Base-by-base conservation (phyloP, 805 yeast genomes). In the Blastobotrys americana region DNA sequence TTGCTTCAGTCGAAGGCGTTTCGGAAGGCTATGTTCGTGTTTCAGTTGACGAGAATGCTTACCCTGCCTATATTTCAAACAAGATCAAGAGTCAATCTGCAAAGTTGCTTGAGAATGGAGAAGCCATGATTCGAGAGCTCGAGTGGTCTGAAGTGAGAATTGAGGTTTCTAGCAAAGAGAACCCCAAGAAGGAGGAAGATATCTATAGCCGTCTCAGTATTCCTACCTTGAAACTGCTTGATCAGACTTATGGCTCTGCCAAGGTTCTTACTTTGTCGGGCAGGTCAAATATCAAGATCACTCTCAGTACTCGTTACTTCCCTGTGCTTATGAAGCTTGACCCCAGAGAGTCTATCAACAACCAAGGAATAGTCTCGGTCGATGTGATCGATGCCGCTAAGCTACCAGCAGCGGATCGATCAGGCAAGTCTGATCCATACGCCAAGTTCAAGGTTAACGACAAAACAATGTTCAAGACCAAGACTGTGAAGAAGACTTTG, bases 401-500 rank as follows among this genome's bases (percentile, higher is more conserved):
- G 42, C 71, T 93, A 47, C 77, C 82, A 34, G 74, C 96, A 10
- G 94, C 89, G n/a, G 99, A 93, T 65, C 70, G 84, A 23, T 82
- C 82, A 55, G 97, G 97, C 41, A 83, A 84, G 61, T 86, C 96
- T 2, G 99, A 93, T 66, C 99, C 99, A 44, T 90, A 80, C 61
- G 72, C 79, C 48, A 76, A 79, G 56, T 73, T 87, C 50, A 79
- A 72, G 57, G 59, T 86, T 55, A 80, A 89, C 64, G 81, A 81
- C 34, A 76, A 76, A 23, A 61, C 66, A 27, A 70, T 84, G 48
- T 79, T 68, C 70, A 87, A 86, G 69, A 76, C 96, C 31, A 82
- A 85, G 65, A 81, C 81, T 22, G 70, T 77, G 49, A 93, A 89
- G 73, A 88, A 82, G 72, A 87, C 96, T 0, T 71, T 93, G 54